Conservation (phyloP, 2,329 filamentous ascomycete species). For the Nigrospora osmanthi region DNA sequence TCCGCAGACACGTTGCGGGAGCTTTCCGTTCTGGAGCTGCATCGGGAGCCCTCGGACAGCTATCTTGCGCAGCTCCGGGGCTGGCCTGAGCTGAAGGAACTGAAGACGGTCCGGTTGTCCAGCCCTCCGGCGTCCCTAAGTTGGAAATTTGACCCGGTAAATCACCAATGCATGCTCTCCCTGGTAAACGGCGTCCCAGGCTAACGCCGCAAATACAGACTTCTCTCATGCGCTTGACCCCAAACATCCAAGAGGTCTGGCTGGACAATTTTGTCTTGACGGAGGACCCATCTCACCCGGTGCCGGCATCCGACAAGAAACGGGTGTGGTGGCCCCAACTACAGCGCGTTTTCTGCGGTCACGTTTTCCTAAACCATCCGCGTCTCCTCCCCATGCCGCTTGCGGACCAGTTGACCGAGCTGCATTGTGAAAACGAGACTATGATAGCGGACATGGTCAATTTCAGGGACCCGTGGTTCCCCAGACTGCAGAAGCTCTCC, state of each 20-base stretch:
- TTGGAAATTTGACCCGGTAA: conserved; percentile 8
- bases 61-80: neutral
- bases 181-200: neutral
- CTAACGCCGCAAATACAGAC: neutral
- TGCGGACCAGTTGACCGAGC: neutral
- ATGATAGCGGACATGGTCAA: neutral
- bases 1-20: conserved; percentile 12
- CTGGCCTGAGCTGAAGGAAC: conserved; percentile 6
- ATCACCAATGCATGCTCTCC: neutral
- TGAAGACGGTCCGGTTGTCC: neutral
- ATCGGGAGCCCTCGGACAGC: neutral
- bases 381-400: neutral
- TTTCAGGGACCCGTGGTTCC: neutral
- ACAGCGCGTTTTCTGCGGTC: conserved; percentile 8
- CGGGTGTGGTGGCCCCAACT: conserved; percentile 2
- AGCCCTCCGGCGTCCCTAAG: neutral
- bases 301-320: too few species aligned
- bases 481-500: neutral
- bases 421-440: neutral
- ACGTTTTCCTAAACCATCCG: neutral
- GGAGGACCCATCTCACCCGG: too few species aligned
- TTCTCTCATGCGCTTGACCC: conserved; percentile 7
- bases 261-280: conserved; percentile 6
- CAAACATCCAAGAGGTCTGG: conserved; percentile 17
- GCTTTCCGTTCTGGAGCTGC: conserved; percentile 11